Evolutionary conservation across 2,329 filamentous ascomycete genomes (phyloP), one percentile per base, ranked within the genome.

Genomic region (Aspergillus fijiensis): DNA sequence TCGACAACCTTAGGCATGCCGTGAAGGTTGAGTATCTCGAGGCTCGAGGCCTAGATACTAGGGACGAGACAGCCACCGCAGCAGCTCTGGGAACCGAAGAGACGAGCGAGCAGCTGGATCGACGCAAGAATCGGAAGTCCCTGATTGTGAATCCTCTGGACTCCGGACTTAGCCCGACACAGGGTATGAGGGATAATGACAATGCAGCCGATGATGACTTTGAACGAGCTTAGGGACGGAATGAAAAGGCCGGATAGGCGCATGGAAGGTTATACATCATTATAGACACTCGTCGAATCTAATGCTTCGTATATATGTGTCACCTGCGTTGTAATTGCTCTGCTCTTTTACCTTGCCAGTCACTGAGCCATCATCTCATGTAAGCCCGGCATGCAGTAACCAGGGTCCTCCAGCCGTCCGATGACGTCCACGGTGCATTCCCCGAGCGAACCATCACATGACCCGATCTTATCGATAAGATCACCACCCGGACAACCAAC

Each of bases 21-120:
- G 74, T 81, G 51, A 78, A 76, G 52, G 72, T 80, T 21, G 75
- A 73, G 58, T 79, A 75, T 61, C 72, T 78, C 27, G 75, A 82
- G 64, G 75, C 79, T 49, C 70, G 75, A 70, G 72, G 73, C 51
- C 69, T 76, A 56, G 67, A 76, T 65, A 62, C 70, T 62, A 63
- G 62, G 60, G 63, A 69, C 49, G 67, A 74, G 60, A 60, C 72
- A 55, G 61, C 71, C 62, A 62, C 71, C 55, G 60, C 72, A 7
- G 65, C 72, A 33, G 59, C 69, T 14, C 52, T 73, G 39, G 71
- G 66, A 3, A 72, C 74, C 2, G 76, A 78, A 59, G 76, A 79
- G 59, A 77, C 69, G 60, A 86, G 82, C 61, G 85, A 88, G 70
- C 81, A 83, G 21, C 76, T 88, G 23, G 82, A 84, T 53, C 74